Evolutionary conservation across 345 rosid species (phyloP).

Genomic region (Orychophragmus violaceus): DNA sequence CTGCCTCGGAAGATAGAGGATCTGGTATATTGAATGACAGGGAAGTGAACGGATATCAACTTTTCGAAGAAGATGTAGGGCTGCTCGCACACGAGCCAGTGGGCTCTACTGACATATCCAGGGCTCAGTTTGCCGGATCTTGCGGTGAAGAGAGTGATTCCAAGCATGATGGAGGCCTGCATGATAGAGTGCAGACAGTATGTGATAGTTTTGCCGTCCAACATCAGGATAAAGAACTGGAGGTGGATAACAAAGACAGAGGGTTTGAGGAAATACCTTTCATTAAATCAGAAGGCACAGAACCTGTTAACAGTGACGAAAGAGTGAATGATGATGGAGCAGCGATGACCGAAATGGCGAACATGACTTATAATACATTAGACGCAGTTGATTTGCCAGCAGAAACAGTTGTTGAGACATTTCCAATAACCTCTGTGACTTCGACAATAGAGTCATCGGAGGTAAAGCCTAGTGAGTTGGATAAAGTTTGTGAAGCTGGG

Average conservation of each 20-base stretch:
- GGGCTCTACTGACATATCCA: conserved; percentile 3
- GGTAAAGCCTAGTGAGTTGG: conserved; percentile 19
- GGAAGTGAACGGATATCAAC: conserved; percentile 22
- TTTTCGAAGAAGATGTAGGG: conserved; percentile 9
- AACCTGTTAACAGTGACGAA: conserved; percentile 18
- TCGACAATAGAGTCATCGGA: conserved; percentile 21
- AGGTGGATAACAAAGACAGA: conserved; percentile 1
- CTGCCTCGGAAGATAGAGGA: conserved; percentile 18
- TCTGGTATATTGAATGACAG: conserved; percentile 15
- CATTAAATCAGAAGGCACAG: not conserved
- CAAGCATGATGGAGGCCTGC: not conserved
- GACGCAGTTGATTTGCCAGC: conserved; percentile 11
- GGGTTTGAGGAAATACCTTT: conserved; percentile 1
- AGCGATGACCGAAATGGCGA: conserved; percentile 4
- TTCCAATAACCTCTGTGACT: conserved; percentile 41
- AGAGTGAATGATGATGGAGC: not conserved
- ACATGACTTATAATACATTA: not conserved
- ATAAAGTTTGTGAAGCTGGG: not conserved
- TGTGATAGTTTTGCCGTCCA: not conserved
- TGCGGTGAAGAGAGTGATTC: not conserved
- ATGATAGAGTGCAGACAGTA: not conserved
- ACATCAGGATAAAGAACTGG: not conserved
- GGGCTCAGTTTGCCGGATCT: conserved; percentile 13
- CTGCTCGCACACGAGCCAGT: not conserved
- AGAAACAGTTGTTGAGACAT: conserved; percentile 44